Evolutionary conservation across 306 rosid species (phyloP), one percentile per base, ranked within the genome.

Genomic region (Morella rubra): DNA sequence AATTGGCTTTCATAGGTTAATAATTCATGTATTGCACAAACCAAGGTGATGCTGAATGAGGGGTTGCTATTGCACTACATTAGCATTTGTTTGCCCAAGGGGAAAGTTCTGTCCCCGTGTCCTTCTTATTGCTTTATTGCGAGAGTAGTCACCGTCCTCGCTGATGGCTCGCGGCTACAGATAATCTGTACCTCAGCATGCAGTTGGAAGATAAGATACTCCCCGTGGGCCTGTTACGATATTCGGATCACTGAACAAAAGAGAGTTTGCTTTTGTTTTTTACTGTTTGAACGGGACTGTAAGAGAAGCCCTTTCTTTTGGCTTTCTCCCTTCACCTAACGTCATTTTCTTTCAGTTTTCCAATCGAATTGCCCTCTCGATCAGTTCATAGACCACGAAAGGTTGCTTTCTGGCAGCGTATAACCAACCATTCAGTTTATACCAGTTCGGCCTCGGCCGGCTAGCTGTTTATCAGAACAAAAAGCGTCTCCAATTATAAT

Each of bases 111-210:
- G 49, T 45, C 12, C 49, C 49, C 7, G 10, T 45, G 49, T 45
- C 49, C 49, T 2, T 45, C 7, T 8, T 6, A 45, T 45, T 45
- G 49, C 49, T 45, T 45, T 45, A 15, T 9, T 22, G 53, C 56
- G 60, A 65, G 64, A 18, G 69, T 11, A 37, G 68, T 65, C 79
- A 14, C 79, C 40, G 56, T 82, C 82, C 79, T 32, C 42, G 73
- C 44, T 32, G 71, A 52, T 47, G 79, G 71, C 83, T 3, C 37
- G 37, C 37, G 79, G 78, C 78, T 54, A 16, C 74, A 53, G 69
- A 16, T 54, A 52, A 42, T 40, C 20, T 20, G 14, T 56, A 32
- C 37, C 44, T 81, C 6, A 2, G 19, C 14, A 76, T 49, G 50
- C 79, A 37, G 79, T 73, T 74, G 22, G 68, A 52, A 69, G 14